These are phyloP conservation scores for Echium plantagineum DNA, from an alignment of 257 asterid genomes.

Conservation along the genomic window DNA sequence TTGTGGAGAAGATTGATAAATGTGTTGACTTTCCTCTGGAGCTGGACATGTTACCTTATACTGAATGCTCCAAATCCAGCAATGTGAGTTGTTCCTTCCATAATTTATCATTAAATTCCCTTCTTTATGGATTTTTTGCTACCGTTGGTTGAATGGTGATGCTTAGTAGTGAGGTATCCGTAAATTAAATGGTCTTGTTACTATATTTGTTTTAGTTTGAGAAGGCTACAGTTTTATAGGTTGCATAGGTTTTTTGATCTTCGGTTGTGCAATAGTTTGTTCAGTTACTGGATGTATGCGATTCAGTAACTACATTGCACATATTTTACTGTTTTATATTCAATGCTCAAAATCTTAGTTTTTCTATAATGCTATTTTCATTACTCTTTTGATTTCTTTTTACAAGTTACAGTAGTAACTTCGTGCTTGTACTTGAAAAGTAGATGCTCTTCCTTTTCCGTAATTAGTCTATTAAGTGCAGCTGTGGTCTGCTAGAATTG, in stretches of 20 bases:
- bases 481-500: not conserved
- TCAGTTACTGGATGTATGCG: too few species aligned
- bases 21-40: constrained; percentile 64
- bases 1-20: constrained; percentile 73
- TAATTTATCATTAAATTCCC: not conserved
- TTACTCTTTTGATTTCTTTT: too few species aligned
- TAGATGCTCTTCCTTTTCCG: not conserved
- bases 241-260: too few species aligned
- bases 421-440: not conserved
- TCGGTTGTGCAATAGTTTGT: too few species aligned
- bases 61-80: constrained; percentile 19
- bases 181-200: not conserved
- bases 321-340: too few species aligned
- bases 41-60: constrained; percentile 59
- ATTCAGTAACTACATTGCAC: too few species aligned
- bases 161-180: not conserved
- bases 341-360: too few species aligned
- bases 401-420: too few species aligned
- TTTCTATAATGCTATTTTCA: too few species aligned
- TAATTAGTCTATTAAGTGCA: not conserved
- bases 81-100: constrained; percentile 29
- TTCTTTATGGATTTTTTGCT: not conserved
- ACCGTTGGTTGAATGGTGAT: not conserved
- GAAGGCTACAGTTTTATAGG: not conserved
- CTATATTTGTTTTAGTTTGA: not conserved